Evolutionary conservation across 2,329 filamentous ascomycete genomes (phyloP), one percentile per base, ranked within the genome.

Genomic region (Raffaelea albimanens): DNA sequence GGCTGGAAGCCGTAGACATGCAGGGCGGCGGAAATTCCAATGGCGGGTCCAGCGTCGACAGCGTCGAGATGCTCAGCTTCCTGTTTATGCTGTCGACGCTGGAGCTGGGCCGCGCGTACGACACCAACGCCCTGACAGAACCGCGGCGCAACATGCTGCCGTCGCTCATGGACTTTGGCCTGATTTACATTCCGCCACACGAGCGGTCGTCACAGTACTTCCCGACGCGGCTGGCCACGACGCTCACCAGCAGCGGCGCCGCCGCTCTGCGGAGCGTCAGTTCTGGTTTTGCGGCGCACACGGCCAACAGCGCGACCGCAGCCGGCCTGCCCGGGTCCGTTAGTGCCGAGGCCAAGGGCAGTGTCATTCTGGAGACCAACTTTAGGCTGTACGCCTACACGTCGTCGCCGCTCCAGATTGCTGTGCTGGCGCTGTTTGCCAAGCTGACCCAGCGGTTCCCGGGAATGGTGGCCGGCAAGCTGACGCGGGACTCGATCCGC

Each of bases 351-450:
- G 66, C 72, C 53, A 82, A 82, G 58, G 90, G 90, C 53, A 93
- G 88, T 69, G 88, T 98, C 61, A 90, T 98, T 58, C 80, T 98
- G 55, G 93, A 98, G 70, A 98, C 93, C 9, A 98, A 98, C 68
- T 97, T 96, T 69, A 86, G 93, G 22, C 70, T 98, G 56, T 98
- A 98, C 69, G 93, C 93, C 29, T 98, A 98, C 69, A 97, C 94
- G 7, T 84, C 85, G 31, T 95, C 89, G 0, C 87, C 90, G 0
- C 79, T 98, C 1, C 91, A 96, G 64, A 98, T 97, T 54, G 88
- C 89, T 46, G 88, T 98, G 51, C 82, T 98, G 41, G 83, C 84
- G 36, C 83, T 98, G 53, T 98, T 98, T 69, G 80, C 84, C 44
- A 84, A 85, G 50, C 82, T 98, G 47, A 84, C 83, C 57, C 89